Conservation (phyloP, 2,329 filamentous ascomycete species). For the Alternaria brassicicola region DNA sequence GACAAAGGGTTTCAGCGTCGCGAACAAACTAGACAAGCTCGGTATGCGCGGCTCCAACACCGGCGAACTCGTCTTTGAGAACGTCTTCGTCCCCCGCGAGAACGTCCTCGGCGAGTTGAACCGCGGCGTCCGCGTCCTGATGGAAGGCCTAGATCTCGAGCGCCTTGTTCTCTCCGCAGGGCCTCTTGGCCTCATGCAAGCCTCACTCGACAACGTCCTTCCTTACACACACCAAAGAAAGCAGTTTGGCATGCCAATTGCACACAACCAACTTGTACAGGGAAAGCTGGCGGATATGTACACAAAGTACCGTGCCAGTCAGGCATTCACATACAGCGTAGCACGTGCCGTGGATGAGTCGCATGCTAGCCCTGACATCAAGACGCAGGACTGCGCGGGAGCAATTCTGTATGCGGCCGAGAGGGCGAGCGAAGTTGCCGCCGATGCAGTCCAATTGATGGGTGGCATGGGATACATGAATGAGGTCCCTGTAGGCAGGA, state of each 20-base stretch:
- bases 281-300: slow-evolving; percentile 97
- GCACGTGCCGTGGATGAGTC: slow-evolving; percentile 73
- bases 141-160: slow-evolving; percentile 96
- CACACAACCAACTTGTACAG: slow-evolving; percentile 91
- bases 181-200: slow-evolving; percentile 93
- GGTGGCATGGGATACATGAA: slow-evolving; percentile 97
- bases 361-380: slow-evolving; percentile 62
- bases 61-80: slow-evolving; percentile 88
- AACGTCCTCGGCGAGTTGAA: slow-evolving; percentile 82
- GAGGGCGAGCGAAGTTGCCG: slow-evolving; percentile 81
- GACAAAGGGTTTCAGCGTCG: slow-evolving; percentile 77
- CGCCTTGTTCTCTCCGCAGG: slow-evolving; percentile 89
- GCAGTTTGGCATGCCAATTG: slow-evolving; percentile 87
- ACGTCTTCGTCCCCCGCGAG: slow-evolving; percentile 83
- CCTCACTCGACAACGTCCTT: slow-evolving; percentile 80
- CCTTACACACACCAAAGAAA: slow-evolving; percentile 88
- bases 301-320: slow-evolving; percentile 82
- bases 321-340: slow-evolving; percentile 86
- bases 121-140: slow-evolving; percentile 85
- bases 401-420: slow-evolving; percentile 94
- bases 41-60: slow-evolving; percentile 98
- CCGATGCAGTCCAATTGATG: slow-evolving; percentile 90
- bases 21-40: slow-evolving; percentile 94
- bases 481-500: slow-evolving; percentile 86
- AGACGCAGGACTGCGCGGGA: slow-evolving; percentile 91